These are phyloP conservation scores for Emydomyces testavorans DNA, from an alignment of 2,329 filamentous ascomycete species.

Conservation along the genomic window DNA sequence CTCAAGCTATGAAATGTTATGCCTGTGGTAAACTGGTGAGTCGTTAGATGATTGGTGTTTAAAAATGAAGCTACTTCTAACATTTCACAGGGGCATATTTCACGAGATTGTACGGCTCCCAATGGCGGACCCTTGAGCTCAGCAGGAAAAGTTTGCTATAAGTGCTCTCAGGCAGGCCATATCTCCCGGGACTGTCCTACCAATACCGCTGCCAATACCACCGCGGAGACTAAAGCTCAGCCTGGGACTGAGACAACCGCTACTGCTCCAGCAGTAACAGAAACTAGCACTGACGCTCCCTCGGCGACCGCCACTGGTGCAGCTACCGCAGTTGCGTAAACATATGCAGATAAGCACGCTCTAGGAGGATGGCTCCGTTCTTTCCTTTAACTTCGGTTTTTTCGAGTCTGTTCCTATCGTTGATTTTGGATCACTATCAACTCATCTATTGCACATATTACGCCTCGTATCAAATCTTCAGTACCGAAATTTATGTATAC, in stretches of 20 bases:
- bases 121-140: slow-evolving; percentile 94
- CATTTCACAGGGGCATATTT: slow-evolving; percentile 59
- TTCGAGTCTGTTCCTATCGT: slow-evolving; percentile 14
- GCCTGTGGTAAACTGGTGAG: slow-evolving; percentile 74
- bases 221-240: slow-evolving; percentile 23
- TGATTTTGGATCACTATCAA: slow-evolving; percentile 13
- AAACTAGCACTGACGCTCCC: slow-evolving; percentile 28
- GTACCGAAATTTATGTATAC: slow-evolving; percentile 32
- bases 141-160: slow-evolving; percentile 96
- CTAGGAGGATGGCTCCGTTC: not conserved
- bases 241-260: slow-evolving; percentile 19
- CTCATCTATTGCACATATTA: slow-evolving; percentile 31
- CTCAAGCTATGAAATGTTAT: slow-evolving; percentile 97
- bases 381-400: slow-evolving; percentile 3
- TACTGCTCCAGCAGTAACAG: slow-evolving; percentile 30
- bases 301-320: slow-evolving; percentile 31
- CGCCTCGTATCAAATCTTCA: slow-evolving; percentile 22
- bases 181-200: slow-evolving; percentile 92
- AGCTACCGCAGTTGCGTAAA: slow-evolving; percentile 37
- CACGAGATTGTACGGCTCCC: slow-evolving; percentile 86
- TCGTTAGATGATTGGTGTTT: not conserved
- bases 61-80: not conserved
- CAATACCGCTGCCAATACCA: slow-evolving; percentile 44
- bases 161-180: slow-evolving; percentile 88
- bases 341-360: not conserved